Evolutionary conservation across 352 stramenopile species (phyloP).

Genomic region (Halophytophthora batemanensis): DNA sequence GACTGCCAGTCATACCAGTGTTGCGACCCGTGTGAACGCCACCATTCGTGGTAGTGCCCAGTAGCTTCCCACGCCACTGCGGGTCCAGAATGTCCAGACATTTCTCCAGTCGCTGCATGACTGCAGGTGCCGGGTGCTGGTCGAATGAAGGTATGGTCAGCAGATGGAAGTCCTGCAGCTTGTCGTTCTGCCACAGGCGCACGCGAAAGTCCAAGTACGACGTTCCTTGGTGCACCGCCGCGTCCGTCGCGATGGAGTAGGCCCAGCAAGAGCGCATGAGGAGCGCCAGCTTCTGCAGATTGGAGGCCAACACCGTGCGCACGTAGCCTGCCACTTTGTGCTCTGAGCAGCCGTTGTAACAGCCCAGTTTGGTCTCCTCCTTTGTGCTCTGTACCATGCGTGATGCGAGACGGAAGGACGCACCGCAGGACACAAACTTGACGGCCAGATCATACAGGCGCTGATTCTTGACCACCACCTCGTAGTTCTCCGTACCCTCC

Average conservation of each 20-base stretch:
- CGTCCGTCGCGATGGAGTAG: conserved; percentile 47
- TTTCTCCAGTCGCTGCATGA: conserved; percentile 35
- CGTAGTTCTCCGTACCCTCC: conserved; percentile 34
- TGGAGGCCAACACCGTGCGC: conserved; percentile 52
- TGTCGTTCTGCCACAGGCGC: conserved; percentile 47
- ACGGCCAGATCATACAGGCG: conserved; percentile 58
- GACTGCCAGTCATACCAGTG: conserved; percentile 36
- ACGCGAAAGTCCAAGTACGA: conserved; percentile 55
- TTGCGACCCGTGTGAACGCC: conserved; percentile 41
- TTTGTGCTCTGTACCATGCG: conserved; percentile 55
- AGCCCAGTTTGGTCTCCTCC: conserved; percentile 54
- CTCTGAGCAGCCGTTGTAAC: conserved; percentile 49
- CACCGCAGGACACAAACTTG: conserved; percentile 57
- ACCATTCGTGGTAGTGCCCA: conserved; percentile 47
- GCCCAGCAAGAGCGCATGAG: conserved; percentile 65
- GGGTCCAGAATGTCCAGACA: conserved; percentile 50
- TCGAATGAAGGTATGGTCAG: conserved; percentile 46
- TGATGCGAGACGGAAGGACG: conserved; percentile 51
- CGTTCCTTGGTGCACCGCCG: conserved; percentile 46
- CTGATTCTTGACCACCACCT: conserved; percentile 63
- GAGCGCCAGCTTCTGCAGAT: conserved; percentile 56
- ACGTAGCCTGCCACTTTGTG: conserved; percentile 47
- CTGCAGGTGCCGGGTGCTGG: conserved; percentile 25
- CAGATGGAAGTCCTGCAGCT: conserved; percentile 58
- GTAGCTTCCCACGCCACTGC: conserved; percentile 47